phyloP scores from a whole-genome alignment of 805 yeast species.

The Ascoidea tarda region DNA sequence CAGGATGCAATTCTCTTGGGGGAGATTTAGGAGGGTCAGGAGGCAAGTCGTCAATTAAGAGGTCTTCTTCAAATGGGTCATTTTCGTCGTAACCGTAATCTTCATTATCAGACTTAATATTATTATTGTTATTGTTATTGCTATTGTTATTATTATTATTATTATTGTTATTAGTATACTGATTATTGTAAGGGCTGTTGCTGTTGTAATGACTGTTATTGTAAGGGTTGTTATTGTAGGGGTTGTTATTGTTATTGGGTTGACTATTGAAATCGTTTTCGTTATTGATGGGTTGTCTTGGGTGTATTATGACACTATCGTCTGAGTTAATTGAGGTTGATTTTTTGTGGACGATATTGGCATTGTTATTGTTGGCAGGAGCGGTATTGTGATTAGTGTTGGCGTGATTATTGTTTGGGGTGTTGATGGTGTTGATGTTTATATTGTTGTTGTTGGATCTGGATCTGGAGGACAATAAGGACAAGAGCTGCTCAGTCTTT shows the following conservation, averaged over 20 bases:
- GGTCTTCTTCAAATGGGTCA: constrained; percentile 28
- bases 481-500: too few relatives aligned
- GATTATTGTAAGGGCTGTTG: constrained; percentile 18
- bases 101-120: constrained; percentile 11
- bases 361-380: background rate
- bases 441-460: background rate
- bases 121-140: too few relatives aligned
- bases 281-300: constrained; percentile 9
- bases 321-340: background rate
- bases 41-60: constrained; percentile 1
- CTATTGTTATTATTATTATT: too few relatives aligned
- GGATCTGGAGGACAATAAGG: too few relatives aligned
- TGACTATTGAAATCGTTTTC: constrained; percentile 17
- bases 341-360: background rate
- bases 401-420: background rate
- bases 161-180: constrained; percentile 2
- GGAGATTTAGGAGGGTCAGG: constrained; percentile 32
- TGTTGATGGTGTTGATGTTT: background rate
- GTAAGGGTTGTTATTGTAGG: background rate
- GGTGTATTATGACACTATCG: background rate
- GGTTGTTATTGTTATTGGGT: constrained; percentile 5
- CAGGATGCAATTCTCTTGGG: constrained; percentile 72
- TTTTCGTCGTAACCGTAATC: constrained; percentile 21
- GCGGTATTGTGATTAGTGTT: background rate
- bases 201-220: constrained; percentile 13